Evolutionary conservation across 2,329 filamentous ascomycete species (phyloP).

Genomic region (Magnaporthiopsis incrustans): DNA sequence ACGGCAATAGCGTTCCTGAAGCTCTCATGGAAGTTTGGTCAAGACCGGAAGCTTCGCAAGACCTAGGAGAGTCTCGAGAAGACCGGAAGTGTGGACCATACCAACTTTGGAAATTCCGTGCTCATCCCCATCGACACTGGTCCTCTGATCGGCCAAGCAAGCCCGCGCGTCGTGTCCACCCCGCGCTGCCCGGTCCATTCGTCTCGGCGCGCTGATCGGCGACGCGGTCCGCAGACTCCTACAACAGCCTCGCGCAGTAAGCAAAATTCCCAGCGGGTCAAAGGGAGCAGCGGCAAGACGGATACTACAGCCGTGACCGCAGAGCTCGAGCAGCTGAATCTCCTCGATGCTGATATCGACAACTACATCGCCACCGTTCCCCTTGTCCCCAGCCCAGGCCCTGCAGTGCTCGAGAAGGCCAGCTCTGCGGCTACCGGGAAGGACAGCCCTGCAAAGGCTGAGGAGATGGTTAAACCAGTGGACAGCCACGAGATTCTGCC

Average conservation of each 20-base stretch:
- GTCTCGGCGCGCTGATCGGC: neutral
- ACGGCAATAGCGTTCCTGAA: conserved; percentile 33
- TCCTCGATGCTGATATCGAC: neutral
- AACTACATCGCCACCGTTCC: neutral
- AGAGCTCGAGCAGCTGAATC: neutral
- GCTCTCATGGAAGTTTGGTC: conserved; percentile 11
- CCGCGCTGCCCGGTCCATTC: neutral
- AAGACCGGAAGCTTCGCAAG: neutral
- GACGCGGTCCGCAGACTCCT: too few relatives aligned
- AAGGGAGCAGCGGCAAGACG: neutral
- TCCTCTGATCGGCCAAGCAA: neutral
- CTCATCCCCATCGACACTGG: too few relatives aligned
- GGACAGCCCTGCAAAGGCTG: neutral
- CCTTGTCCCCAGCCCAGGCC: neutral
- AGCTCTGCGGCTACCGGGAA: neutral
- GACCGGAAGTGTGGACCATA: neutral
- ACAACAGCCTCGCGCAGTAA: too few relatives aligned
- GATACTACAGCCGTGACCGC: neutral
- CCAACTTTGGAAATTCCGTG: neutral
- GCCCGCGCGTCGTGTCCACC: neutral
- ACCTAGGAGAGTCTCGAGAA: conserved; percentile 1
- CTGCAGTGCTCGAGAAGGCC: neutral
- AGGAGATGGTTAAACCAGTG: neutral
- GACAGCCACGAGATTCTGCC: neutral
- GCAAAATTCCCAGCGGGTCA: neutral